Conservation (phyloP, 1,284 basidiomycete genomes). For the Mycocalia duriaeana region DNA sequence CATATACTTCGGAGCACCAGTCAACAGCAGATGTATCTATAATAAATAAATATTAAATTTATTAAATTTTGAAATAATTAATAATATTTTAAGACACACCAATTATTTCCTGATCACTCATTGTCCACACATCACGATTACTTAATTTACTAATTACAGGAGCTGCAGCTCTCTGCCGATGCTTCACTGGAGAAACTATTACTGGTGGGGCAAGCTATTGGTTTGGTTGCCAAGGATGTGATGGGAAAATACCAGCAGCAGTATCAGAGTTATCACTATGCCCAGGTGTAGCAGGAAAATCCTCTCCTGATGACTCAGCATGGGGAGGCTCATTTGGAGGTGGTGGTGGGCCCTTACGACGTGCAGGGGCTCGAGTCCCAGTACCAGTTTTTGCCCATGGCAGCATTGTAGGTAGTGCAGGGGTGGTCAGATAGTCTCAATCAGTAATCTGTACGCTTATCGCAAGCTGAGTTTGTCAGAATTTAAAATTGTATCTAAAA, state of each 20-base stretch:
- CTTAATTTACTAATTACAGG: background rate
- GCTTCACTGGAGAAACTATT: background rate
- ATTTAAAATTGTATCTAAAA: background rate
- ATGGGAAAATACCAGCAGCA: background rate
- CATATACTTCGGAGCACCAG: background rate
- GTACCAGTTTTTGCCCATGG: no score
- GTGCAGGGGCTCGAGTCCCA: no score
- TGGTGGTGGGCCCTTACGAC: background rate
- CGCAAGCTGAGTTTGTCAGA: background rate
- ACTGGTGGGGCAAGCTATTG: background rate
- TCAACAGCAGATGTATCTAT: background rate
- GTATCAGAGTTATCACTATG: no score
- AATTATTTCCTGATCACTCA: constrained; percentile 1
- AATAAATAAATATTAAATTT: background rate
- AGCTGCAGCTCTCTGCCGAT: background rate
- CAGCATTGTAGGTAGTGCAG: background rate
- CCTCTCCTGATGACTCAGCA: no score
- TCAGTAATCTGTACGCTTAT: background rate
- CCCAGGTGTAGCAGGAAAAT: no score
- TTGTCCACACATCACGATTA: constrained; percentile 1
- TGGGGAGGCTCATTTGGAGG: background rate
- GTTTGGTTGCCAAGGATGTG: background rate
- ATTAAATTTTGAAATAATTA: background rate
- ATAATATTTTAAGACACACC: background rate
- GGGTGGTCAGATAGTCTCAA: background rate